Evolutionary conservation across 768 basidiomycete species (phyloP), one percentile per base, ranked within the genome.

Genomic region (Tricholoma furcatifolium): DNA sequence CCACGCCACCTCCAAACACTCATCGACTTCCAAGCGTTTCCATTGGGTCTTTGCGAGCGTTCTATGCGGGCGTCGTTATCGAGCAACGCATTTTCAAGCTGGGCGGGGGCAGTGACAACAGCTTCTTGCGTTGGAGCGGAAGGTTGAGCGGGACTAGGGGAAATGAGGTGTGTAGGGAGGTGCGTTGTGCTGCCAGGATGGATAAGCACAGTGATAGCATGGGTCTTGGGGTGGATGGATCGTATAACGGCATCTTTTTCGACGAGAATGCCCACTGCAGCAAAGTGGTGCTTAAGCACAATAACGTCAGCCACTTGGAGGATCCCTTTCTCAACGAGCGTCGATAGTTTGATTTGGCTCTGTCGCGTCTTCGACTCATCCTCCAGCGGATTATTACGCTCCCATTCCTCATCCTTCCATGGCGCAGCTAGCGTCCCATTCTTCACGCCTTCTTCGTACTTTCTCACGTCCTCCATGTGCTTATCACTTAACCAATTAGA

Each of bases 21-120:
- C 56, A 84, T 70, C 8, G 65, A 62, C 62, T 84, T 84, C 81
- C 82, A 84, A 4, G 81, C 81, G 52, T 81, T 80, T 6, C 74
- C 78, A 53, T 79, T 74, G 2, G 77, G 73, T 23, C 78, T 60
- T n/a, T 54, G 47, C 7, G 48, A 68, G 67, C 10, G 64, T 10
- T 75, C 71, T 1, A 82, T 67, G 3, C 79, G 72, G 2, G 76
- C 80, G 51, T 84, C 80, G 0, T 74, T 64, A 50, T 83, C 81
- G 7, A 84, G 68, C 6, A 84, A 52, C 1, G 64, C 75, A 1
- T 70, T 76, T 62, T 85, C 84, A 14, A 86, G 72, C 62, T 76
- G 76, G 2, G 70, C 62, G 1, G 82, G 76, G 39, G 67, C 72
- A 3, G 71, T 71, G 48, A 79, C 72, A 2, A 65, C 71, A 59